Conservation (phyloP, 495 filamentous ascomycete genomes). For the Podospora comata region DNA sequence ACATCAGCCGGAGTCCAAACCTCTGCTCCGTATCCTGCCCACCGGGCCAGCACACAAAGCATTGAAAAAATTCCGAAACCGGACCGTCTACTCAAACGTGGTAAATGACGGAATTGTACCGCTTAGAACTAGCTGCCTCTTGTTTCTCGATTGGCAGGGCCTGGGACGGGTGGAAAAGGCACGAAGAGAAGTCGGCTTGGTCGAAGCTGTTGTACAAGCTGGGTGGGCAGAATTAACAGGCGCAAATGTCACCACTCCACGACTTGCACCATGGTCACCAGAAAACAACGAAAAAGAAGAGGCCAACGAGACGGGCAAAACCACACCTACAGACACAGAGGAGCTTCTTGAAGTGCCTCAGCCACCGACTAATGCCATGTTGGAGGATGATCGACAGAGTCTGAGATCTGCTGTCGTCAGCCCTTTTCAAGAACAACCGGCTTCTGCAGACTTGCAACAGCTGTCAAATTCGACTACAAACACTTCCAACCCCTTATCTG, state of each 20-base stretch:
- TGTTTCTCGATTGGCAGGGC: constrained; percentile 97
- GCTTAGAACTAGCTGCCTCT: constrained; percentile 84
- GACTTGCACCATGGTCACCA: constrained; percentile 37
- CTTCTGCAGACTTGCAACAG: constrained; percentile 22
- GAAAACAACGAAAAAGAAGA: constrained; percentile 23
- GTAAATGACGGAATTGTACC: constrained; percentile 99
- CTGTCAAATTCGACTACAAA: constrained; percentile 28
- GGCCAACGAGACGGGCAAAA: constrained; percentile 26
- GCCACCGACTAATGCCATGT: constrained; percentile 51
- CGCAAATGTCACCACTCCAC: constrained; percentile 50
- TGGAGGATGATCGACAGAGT: constrained; percentile 53
- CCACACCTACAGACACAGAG: constrained; percentile 22
- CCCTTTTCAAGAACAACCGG: constrained; percentile 19
- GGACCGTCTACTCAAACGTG: constrained; percentile 94
- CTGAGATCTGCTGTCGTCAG: constrained; percentile 35
- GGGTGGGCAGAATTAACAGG: constrained; percentile 94
- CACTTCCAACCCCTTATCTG: constrained; percentile 49
- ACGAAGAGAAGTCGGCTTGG: constrained; percentile 81
- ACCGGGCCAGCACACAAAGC: constrained; percentile 89
- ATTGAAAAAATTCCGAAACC: constrained; percentile 79
- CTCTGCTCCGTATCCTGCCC: constrained; percentile 83
- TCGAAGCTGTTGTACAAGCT: constrained; percentile 88
- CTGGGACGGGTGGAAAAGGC: constrained; percentile 92
- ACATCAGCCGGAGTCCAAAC: constrained; percentile 75
- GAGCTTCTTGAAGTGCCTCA: constrained; percentile 55